Conservation (phyloP, 208 protist genomes). For the Leishmania guyanensis region DNA sequence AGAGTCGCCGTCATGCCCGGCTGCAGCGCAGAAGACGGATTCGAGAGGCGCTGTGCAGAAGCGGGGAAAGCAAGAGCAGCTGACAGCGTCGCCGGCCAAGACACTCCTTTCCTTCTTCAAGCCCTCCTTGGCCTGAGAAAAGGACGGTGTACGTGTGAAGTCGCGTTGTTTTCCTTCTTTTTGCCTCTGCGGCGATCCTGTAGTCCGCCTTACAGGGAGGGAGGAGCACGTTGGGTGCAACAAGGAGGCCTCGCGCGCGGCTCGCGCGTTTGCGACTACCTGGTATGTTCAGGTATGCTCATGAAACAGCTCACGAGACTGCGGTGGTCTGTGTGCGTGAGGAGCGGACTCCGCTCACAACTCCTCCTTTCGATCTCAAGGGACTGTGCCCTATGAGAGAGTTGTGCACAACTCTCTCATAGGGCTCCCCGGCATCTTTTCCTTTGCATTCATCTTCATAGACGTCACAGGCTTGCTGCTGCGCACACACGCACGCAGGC, state of each 20-base stretch:
- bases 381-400: background rate
- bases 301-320: background rate
- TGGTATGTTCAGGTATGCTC: background rate
- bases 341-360: background rate
- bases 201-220: background rate
- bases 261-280: background rate
- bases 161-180: background rate
- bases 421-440: background rate
- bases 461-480: background rate
- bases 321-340: background rate
- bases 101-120: slow-evolving; percentile 60
- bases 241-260: background rate
- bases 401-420: background rate
- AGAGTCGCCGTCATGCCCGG: background rate
- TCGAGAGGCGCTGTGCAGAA: slow-evolving; percentile 3
- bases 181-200: background rate
- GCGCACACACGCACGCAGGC: background rate
- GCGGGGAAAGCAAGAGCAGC: slow-evolving; percentile 12
- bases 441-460: background rate
- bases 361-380: background rate
- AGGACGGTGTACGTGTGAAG: background rate
- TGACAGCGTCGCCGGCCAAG: slow-evolving; percentile 8
- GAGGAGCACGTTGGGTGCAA: background rate
- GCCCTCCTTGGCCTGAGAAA: background rate
- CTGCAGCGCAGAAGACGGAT: slow-evolving; percentile 11